Percentiles rank a stretch among this genome's conserved stretches.
Conservation (phyloP, 2,329 filamentous ascomycete species). For the Ceratocystiopsis minuta region DNA sequence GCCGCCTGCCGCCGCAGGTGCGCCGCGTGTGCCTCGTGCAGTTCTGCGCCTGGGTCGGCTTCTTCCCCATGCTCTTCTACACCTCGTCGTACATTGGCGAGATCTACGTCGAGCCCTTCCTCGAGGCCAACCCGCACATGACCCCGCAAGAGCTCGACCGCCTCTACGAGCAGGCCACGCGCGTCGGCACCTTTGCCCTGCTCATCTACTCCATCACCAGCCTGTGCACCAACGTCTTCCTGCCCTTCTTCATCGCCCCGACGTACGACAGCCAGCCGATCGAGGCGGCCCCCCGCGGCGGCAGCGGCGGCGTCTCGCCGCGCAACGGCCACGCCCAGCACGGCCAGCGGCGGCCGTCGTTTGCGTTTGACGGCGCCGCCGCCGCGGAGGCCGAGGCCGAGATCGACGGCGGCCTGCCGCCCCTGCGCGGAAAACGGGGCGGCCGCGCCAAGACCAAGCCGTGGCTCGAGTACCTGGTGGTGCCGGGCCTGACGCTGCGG, state of each 20-base stretch:
- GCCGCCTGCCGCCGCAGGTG: slow-evolving; percentile 64
- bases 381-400: not conserved
- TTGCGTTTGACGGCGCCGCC: not conserved
- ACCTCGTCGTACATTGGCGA: slow-evolving; percentile 87
- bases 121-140: slow-evolving; percentile 62
- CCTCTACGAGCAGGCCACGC: slow-evolving; percentile 70
- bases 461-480: slow-evolving; percentile 45
- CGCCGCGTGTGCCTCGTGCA: slow-evolving; percentile 66
- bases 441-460: slow-evolving; percentile 14
- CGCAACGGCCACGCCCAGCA: not conserved
- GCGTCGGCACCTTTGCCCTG: slow-evolving; percentile 75
- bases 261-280: slow-evolving; percentile 42
- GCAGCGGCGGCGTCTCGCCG: too few species aligned
- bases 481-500: slow-evolving; percentile 71
- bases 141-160: slow-evolving; percentile 55
- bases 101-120: slow-evolving; percentile 72
- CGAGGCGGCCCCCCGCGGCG: not conserved
- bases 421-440: too few species aligned
- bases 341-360: not conserved
- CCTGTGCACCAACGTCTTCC: slow-evolving; percentile 59
- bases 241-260: slow-evolving; percentile 73
- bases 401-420: slow-evolving; percentile 11
- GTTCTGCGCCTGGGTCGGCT: slow-evolving; percentile 81
- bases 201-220: slow-evolving; percentile 78
- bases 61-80: slow-evolving; percentile 93